These are phyloP conservation scores for Lepraria neglecta DNA, from an alignment of 495 filamentous ascomycete species.

Conservation along the genomic window DNA sequence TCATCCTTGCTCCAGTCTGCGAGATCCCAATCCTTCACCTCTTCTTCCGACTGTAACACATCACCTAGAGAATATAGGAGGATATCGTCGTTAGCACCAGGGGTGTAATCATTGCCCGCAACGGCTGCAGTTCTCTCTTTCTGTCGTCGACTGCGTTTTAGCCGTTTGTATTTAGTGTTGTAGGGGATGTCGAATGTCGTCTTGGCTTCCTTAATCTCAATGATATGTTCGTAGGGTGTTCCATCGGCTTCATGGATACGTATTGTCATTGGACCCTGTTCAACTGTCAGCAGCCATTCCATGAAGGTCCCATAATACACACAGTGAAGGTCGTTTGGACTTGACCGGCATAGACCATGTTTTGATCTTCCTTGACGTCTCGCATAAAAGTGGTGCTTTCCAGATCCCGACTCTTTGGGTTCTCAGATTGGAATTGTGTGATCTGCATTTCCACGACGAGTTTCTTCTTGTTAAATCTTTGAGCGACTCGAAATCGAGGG, in stretches of 20 bases:
- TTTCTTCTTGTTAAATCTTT: conserved; percentile 96
- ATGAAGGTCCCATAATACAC: background rate
- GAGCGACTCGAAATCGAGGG: conserved; percentile 73
- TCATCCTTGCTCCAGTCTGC: conserved; percentile 81
- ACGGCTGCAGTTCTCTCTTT: conserved; percentile 61
- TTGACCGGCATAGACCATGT: conserved; percentile 61
- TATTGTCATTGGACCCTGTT: conserved; percentile 82
- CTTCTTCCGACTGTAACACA: conserved; percentile 74
- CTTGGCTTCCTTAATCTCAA: conserved; percentile 80
- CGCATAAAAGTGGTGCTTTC: conserved; percentile 69
- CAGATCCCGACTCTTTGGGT: conserved; percentile 43
- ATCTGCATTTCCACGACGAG: conserved; percentile 91
- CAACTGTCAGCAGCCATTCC: background rate
- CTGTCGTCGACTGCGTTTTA: conserved; percentile 86
- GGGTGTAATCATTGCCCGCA: conserved; percentile 51
- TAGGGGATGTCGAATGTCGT: conserved; percentile 91
- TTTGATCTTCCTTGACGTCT: conserved; percentile 70
- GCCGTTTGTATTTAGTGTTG: conserved; percentile 97
- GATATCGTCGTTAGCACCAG: conserved; percentile 73
- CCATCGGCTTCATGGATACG: conserved; percentile 98
- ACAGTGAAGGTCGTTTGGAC: conserved; percentile 72
- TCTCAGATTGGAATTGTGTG: conserved; percentile 64
- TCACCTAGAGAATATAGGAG: conserved; percentile 90
- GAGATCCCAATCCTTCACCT: conserved; percentile 75
- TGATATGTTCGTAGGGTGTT: conserved; percentile 96